phyloP scores from a whole-genome alignment of 2,329 filamentous ascomycete genomes.

The Sarocladium oryzae region DNA sequence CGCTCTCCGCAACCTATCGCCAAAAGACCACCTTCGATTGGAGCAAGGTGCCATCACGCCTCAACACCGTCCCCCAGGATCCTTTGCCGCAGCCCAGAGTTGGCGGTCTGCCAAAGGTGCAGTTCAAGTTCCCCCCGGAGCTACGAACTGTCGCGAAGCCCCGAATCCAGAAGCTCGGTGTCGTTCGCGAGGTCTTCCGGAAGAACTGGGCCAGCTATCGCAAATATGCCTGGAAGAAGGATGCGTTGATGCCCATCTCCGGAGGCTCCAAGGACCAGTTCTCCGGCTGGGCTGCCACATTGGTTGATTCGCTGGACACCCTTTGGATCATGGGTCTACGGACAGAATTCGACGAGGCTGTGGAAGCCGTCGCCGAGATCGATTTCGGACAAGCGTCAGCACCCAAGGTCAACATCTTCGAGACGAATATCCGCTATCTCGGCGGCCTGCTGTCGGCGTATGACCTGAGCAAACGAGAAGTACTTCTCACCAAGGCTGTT shows the following conservation, averaged over 20 bases:
- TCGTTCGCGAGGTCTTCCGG: slow-evolving; percentile 28
- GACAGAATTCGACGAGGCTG: slow-evolving; percentile 58
- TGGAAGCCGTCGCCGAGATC: slow-evolving; percentile 49
- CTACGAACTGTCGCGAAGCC: slow-evolving; percentile 14
- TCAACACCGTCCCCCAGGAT: slow-evolving; percentile 18
- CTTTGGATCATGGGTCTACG: slow-evolving; percentile 66
- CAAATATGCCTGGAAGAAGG: slow-evolving; percentile 55
- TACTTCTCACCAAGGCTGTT: slow-evolving; percentile 60
- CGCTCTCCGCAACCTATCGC: slow-evolving; percentile 2
- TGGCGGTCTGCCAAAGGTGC: slow-evolving; percentile 26
- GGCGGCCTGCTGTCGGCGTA: slow-evolving; percentile 65
- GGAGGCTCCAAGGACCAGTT: slow-evolving; percentile 49
- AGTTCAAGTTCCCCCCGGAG: slow-evolving; percentile 27
- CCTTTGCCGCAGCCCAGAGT: slow-evolving; percentile 18
- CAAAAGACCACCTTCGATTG: slow-evolving; percentile 31
- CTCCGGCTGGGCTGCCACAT: slow-evolving; percentile 60
- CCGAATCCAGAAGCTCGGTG: slow-evolving; percentile 4
- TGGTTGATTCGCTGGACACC: slow-evolving; percentile 64
- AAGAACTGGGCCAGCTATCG: slow-evolving; percentile 52
- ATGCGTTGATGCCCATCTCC: slow-evolving; percentile 54
- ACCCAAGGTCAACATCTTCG: slow-evolving; percentile 58
- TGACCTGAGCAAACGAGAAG: slow-evolving; percentile 41
- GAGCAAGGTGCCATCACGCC: slow-evolving; percentile 22
- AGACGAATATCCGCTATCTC: slow-evolving; percentile 85
- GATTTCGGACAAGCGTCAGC: slow-evolving; percentile 51